Evolutionary conservation across 108 stramenopile genomes (phyloP).

Genomic region (Skeletonema marinoi): DNA sequence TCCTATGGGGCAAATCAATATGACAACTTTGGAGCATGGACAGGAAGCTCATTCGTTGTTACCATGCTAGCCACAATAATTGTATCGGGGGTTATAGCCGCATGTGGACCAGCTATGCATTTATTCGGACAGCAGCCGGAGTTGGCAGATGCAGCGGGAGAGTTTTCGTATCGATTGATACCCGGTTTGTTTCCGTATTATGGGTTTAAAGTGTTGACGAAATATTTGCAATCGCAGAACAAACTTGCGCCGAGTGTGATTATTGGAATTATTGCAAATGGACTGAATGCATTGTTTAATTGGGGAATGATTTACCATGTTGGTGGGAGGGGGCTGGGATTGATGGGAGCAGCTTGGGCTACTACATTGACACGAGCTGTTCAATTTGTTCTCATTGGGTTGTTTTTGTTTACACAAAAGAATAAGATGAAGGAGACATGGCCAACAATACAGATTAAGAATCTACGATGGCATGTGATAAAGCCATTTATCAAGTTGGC

Average conservation of each 20-base stretch:
- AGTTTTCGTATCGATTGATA: slow-evolving; percentile 46
- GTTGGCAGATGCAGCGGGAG: slow-evolving; percentile 41
- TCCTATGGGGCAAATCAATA: slow-evolving; percentile 47
- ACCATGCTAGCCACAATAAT: slow-evolving; percentile 14
- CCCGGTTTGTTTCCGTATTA: slow-evolving; percentile 53
- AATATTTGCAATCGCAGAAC: slow-evolving; percentile 51
- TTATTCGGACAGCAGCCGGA: slow-evolving; percentile 41
- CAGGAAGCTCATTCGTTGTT: slow-evolving; percentile 36
- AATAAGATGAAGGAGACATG: slow-evolving; percentile 26
- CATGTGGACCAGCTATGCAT: slow-evolving; percentile 46
- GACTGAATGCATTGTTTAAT: slow-evolving; percentile 45
- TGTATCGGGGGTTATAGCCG: slow-evolving; percentile 31
- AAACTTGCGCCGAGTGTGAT: slow-evolving; percentile 33
- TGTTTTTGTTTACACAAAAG: slow-evolving; percentile 25
- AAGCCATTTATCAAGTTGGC: slow-evolving; percentile 26
- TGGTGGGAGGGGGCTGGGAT: slow-evolving; percentile 14
- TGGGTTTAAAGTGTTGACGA: slow-evolving; percentile 45
- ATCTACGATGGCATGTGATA: slow-evolving; percentile 12
- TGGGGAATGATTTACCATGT: slow-evolving; percentile 40
- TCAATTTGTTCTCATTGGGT: slow-evolving; percentile 27
- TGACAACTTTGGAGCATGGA: slow-evolving; percentile 37
- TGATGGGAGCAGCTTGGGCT: slow-evolving; percentile 52
- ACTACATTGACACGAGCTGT: slow-evolving; percentile 42
- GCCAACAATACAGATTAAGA: slow-evolving; percentile 22
- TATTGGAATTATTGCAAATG: slow-evolving; percentile 49